Evolutionary conservation across 768 basidiomycete genomes (phyloP).

Genomic region (Tricholoma bakamatsutake): DNA sequence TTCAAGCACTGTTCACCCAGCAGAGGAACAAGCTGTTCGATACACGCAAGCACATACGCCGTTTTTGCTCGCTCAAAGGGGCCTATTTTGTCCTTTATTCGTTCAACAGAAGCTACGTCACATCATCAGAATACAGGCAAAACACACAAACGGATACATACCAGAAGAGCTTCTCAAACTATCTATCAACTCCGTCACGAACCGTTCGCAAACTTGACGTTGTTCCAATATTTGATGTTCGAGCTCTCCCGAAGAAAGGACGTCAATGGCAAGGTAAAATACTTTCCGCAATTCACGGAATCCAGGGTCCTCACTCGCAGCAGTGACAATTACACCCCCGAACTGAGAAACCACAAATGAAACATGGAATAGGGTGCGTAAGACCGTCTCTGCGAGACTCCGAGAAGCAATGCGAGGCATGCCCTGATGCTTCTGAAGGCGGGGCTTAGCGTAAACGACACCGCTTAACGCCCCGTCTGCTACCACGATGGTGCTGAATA

Average conservation of each 20-base stretch:
- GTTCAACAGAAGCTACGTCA: constrained; percentile 2
- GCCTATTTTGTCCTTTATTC: neutral
- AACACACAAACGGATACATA: constrained; percentile 1
- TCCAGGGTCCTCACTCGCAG: constrained; percentile 35
- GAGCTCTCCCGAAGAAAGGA: constrained; percentile 38
- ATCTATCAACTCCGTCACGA: constrained; percentile 19
- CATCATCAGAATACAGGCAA: neutral
- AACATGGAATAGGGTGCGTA: constrained; percentile 58
- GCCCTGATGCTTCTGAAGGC: constrained; percentile 13
- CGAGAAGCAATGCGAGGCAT: constrained; percentile 8
- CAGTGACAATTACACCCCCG: constrained; percentile 59
- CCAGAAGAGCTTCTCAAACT: constrained; percentile 8
- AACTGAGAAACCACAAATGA: constrained; percentile 78
- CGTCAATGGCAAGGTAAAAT: constrained; percentile 74
- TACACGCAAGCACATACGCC: constrained; percentile 65
- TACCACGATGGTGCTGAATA: constrained; percentile 73
- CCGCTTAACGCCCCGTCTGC: constrained; percentile 54
- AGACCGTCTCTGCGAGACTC: constrained; percentile 45
- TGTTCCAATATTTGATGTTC: constrained; percentile 17
- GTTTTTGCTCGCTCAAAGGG: constrained; percentile 31
- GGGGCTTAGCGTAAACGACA: constrained; percentile 45
- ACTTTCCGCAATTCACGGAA: constrained; percentile 70
- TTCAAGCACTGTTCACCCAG: constrained; percentile 49
- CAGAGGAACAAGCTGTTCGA: constrained; percentile 72
- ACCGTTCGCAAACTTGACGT: constrained; percentile 27